Conservation (phyloP, 129 eudicot species). For the Ambrosia trifida region DNA sequence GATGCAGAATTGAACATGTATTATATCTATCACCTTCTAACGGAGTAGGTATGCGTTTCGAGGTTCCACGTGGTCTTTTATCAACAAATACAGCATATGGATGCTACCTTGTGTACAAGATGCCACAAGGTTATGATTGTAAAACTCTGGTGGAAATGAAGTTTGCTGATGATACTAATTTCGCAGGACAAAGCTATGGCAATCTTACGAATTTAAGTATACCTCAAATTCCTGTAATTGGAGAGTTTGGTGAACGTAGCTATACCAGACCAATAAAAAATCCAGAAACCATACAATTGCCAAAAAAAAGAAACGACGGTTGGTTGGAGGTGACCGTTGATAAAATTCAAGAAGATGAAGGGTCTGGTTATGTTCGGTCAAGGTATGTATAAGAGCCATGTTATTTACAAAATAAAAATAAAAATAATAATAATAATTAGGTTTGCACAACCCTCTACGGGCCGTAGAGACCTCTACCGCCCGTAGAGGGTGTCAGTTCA, state of each 20-base stretch:
- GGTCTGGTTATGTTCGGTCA: background rate
- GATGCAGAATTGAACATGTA: slow-evolving; percentile 2
- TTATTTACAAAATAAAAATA: no score
- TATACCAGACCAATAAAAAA: background rate
- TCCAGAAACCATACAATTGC: background rate
- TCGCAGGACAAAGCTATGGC: no score
- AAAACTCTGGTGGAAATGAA: background rate
- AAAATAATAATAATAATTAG: no score
- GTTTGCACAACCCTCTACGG: no score
- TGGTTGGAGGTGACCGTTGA: background rate
- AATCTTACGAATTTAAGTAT: background rate
- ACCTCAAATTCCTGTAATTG: slow-evolving; percentile 15
- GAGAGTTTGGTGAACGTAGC: background rate
- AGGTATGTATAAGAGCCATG: background rate
- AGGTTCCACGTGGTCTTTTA: background rate
- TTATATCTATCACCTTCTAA: background rate
- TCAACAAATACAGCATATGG: no score
- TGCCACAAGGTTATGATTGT: background rate
- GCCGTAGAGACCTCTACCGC: no score
- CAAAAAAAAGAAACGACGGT: background rate
- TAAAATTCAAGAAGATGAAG: background rate
- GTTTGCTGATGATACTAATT: background rate
- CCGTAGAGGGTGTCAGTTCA: no score
- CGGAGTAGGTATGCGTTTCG: background rate
- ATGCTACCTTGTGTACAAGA: slow-evolving; percentile 18